Conservation (phyloP, 2,329 filamentous ascomycete genomes). For the Fusarium acutatum region DNA sequence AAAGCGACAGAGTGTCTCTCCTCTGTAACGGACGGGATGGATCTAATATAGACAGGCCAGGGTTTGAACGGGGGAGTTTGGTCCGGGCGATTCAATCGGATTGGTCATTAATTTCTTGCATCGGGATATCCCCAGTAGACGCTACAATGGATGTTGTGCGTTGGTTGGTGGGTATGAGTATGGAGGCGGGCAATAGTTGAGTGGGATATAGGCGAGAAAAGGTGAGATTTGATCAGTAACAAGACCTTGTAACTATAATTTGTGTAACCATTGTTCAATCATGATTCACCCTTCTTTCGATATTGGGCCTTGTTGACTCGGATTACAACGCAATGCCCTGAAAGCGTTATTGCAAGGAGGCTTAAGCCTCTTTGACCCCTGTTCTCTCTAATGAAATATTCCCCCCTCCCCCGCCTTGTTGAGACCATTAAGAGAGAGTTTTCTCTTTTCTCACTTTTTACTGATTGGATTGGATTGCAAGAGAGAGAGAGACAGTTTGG, state of each 20-base stretch:
- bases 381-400: conserved; percentile 4
- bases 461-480: background rate
- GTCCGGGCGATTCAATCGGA: background rate
- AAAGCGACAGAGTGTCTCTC: background rate
- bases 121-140: background rate
- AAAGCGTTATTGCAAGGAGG: background rate
- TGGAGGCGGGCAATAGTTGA: background rate
- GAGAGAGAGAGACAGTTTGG: background rate
- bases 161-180: background rate
- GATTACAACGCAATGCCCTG: background rate
- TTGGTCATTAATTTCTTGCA: conserved; percentile 11
- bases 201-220: background rate
- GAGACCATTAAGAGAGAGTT: background rate
- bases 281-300: background rate
- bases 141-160: conserved; percentile 6
- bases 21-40: background rate
- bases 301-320: background rate
- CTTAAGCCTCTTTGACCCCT: conserved; percentile 4
- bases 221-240: background rate
- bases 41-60: background rate
- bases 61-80: background rate
- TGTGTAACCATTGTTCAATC: background rate
- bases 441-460: conserved; percentile 6
- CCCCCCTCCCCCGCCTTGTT: conserved; percentile 13
- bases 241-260: background rate